Evolutionary conservation across 257 asterid genomes (phyloP), one percentile per base, ranked within the genome.

Genomic region (Cinchona pubescens): DNA sequence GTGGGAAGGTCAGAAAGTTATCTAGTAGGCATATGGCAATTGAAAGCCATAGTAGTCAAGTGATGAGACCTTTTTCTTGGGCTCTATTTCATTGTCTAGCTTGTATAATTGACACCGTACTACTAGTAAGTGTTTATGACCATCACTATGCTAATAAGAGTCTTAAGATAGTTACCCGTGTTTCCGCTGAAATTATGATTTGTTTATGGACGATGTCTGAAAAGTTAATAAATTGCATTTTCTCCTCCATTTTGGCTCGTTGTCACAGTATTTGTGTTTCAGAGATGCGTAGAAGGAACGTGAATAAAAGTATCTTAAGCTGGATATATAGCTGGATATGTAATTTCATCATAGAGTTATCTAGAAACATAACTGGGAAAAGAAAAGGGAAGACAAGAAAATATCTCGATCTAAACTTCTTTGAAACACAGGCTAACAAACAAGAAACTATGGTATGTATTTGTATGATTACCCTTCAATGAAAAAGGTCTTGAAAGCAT

Each of bases 1-100:
- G n/a, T 34, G 74, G 71, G 21, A 55, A 74, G 49, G 67, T 45
- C 42, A 48, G 70, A 64, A 66, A 32, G 61, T 43, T 83, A 37
- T 48, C 69, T 15, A 49, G 56, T 61, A 23, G 55, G 38, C 59
- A 59, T 49, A 34, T 76, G 75, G 62, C 53, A 23, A 59, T 68
- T 76, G 68, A 53, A 63, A 63, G 45, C 55, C 16, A 37, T 12
- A 18, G 32, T 27, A n/a, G 60, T 43, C 3, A 21, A 34, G 55
- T 59, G 58, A 23, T 38, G 35, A 14, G 66, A 59, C 38, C 23
- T 59, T 42, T 69, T 59, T 75, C 45, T 51, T 1, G 78, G 51
- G 25, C 35, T 4, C 12, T 60, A 45, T 32, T 45, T 7, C 55
- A 16, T 30, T 70, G 1, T 53, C 71, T 59, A 45, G 64, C 29